Evolutionary conservation across 2,329 filamentous ascomycete genomes (phyloP).

Genomic region (Coleophoma eucalyptorum): DNA sequence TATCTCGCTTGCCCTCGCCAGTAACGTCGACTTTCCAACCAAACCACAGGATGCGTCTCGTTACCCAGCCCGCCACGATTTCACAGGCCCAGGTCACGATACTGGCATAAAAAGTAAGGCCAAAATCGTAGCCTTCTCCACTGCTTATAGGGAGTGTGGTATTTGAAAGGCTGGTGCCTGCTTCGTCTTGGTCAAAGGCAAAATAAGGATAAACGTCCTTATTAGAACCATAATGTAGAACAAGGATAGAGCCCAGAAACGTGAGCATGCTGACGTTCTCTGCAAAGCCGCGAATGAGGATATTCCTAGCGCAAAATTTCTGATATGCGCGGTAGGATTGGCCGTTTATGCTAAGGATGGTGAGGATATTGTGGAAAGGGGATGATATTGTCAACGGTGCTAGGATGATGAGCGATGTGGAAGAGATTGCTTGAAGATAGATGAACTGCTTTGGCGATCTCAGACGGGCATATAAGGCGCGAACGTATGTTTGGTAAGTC

Average conservation of each 20-base stretch:
- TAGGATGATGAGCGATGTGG: constrained; percentile 57
- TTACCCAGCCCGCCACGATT: constrained; percentile 56
- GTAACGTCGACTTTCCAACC: constrained; percentile 61
- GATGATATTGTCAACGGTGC: constrained; percentile 61
- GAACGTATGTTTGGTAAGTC: constrained; percentile 69
- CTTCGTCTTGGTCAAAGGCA: constrained; percentile 47
- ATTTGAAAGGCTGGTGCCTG: background rate
- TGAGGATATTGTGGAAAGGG: constrained; percentile 51
- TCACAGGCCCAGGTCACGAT: constrained; percentile 65
- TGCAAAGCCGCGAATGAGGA: constrained; percentile 64
- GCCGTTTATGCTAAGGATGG: constrained; percentile 48
- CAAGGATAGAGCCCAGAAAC: constrained; percentile 61
- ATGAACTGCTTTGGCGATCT: constrained; percentile 63
- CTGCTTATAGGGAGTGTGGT: constrained; percentile 10
- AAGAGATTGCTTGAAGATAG: constrained; percentile 60
- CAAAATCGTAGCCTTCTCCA: constrained; percentile 51
- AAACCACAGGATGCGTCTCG: constrained; percentile 52
- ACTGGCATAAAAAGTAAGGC: constrained; percentile 59
- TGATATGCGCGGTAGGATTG: constrained; percentile 62
- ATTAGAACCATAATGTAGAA: constrained; percentile 64
- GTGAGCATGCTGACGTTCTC: constrained; percentile 68
- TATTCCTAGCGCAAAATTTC: constrained; percentile 61
- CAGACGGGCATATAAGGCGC: constrained; percentile 63
- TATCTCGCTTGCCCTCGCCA: constrained; percentile 59
- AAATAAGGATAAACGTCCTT: constrained; percentile 69